These are phyloP conservation scores for Arachnopeziza araneosa DNA, from an alignment of 2,329 filamentous ascomycete genomes.

Conservation along the genomic window DNA sequence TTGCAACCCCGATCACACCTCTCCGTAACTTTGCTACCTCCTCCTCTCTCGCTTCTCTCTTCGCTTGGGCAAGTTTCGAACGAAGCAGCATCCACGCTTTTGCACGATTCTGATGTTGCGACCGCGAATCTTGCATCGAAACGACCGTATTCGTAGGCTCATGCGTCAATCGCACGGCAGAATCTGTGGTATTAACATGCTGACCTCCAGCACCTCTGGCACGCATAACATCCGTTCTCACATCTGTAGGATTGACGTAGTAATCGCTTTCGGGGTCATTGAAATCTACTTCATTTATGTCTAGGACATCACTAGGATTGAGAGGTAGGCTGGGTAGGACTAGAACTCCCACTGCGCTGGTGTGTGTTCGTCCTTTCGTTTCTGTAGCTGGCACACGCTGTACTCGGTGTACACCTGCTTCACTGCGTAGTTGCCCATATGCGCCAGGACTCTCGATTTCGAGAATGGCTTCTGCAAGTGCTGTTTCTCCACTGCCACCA, in stretches of 20 bases:
- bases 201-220: conserved; percentile 90
- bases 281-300: conserved; percentile 52
- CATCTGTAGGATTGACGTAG: conserved; percentile 79
- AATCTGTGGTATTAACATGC: conserved; percentile 98
- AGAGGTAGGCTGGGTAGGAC: conserved; percentile 80
- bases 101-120: conserved; percentile 83
- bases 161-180: conserved; percentile 88
- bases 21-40: conserved; percentile 68
- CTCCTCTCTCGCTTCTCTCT: conserved; percentile 78
- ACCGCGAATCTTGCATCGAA: conserved; percentile 87
- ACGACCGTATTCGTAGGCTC: conserved; percentile 80
- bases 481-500: conserved; percentile 55
- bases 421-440: conserved; percentile 76
- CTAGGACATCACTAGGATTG: conserved; percentile 40
- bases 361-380: conserved; percentile 85
- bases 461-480: conserved; percentile 81
- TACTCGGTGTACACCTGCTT: conserved; percentile 92
- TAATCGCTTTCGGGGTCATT: conserved; percentile 88
- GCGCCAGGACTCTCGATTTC: conserved; percentile 73
- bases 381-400: conserved; percentile 92
- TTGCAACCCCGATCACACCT: conserved; percentile 71
- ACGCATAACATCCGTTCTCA: conserved; percentile 82
- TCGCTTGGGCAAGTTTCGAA: conserved; percentile 71
- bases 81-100: conserved; percentile 82
- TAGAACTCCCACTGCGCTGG: conserved; percentile 86